A percentile compares a stretch with the other conserved stretches of the same genome.
Evolutionary conservation across 1,284 basidiomycete species (phyloP).

Genomic region (Tetrapyrgos nigripes): DNA sequence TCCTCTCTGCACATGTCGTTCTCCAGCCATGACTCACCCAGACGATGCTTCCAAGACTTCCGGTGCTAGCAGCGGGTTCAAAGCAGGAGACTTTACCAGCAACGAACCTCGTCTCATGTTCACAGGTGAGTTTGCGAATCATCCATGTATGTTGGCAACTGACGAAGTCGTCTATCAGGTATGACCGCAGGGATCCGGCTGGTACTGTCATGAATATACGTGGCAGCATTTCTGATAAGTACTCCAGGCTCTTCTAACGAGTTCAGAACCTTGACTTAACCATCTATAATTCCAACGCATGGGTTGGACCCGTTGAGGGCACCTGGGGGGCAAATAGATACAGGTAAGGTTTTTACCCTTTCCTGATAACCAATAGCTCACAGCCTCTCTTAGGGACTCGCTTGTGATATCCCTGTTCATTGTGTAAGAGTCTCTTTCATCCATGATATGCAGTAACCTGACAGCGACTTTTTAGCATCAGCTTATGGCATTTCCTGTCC

Average conservation of each 20-base stretch:
- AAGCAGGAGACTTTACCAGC: slow-evolving; percentile 46
- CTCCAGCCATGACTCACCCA: too few relatives aligned
- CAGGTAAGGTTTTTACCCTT: slow-evolving; percentile 8
- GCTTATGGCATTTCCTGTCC: too few relatives aligned
- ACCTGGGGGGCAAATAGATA: too few relatives aligned
- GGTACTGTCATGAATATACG: slow-evolving; percentile 4
- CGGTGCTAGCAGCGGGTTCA: slow-evolving; percentile 14
- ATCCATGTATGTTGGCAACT: too few relatives aligned
- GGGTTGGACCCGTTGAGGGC: slow-evolving; percentile 57
- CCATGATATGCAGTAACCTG: neutral
- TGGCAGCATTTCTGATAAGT: neutral
- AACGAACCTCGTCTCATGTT: slow-evolving; percentile 57
- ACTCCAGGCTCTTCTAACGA: slow-evolving; percentile 55
- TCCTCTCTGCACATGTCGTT: too few relatives aligned
- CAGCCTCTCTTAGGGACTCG: slow-evolving; percentile 48
- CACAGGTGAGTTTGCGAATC: slow-evolving; percentile 39
- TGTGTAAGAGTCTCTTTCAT: slow-evolving; percentile 39
- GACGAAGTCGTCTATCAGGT: slow-evolving; percentile 35
- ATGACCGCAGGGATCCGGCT: slow-evolving; percentile 62
- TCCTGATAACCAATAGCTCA: neutral
- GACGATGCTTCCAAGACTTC: too few relatives aligned
- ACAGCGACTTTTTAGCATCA: slow-evolving; percentile 54
- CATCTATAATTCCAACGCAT: slow-evolving; percentile 66
- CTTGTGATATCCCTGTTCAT: slow-evolving; percentile 64
- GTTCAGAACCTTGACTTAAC: slow-evolving; percentile 59